phyloP scores from a whole-genome alignment of 2,329 filamentous ascomycete species.

The Fusarium pseudograminearum region DNA sequence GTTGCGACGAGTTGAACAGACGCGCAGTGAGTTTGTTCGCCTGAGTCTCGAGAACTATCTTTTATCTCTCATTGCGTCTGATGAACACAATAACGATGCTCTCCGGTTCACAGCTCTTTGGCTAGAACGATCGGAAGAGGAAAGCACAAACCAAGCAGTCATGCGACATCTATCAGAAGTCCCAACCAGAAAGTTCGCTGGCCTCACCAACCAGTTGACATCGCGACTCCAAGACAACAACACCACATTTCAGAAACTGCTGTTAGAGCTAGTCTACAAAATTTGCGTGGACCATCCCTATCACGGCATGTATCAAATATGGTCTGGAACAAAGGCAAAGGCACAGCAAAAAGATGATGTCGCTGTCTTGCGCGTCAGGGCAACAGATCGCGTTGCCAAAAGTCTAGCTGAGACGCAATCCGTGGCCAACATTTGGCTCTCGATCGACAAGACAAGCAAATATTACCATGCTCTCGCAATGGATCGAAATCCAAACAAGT shows the following conservation, averaged over 20 bases:
- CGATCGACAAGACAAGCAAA: conserved; percentile 80
- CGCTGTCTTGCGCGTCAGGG: conserved; percentile 77
- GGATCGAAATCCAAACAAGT: conserved; percentile 71
- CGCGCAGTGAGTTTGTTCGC: conserved; percentile 83
- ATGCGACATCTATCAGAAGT: conserved; percentile 76
- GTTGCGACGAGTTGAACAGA: conserved; percentile 80
- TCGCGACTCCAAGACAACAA: conserved; percentile 84
- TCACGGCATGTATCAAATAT: conserved; percentile 97
- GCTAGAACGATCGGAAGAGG: conserved; percentile 86
- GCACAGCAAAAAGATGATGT: conserved; percentile 78
- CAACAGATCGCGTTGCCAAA: conserved; percentile 76
- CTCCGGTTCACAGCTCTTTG: conserved; percentile 94
- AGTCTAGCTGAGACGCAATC: conserved; percentile 66
- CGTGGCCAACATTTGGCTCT: conserved; percentile 71
- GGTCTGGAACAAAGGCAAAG: conserved; percentile 79
- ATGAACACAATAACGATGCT: conserved; percentile 89
- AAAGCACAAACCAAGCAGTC: conserved; percentile 82
- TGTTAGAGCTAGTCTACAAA: conserved; percentile 79
- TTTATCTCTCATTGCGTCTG: conserved; percentile 83
- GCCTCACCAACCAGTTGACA: conserved; percentile 94
- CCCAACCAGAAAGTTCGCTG: conserved; percentile 90
- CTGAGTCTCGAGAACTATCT: conserved; percentile 95
- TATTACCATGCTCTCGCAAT: conserved; percentile 73
- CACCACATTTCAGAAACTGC: conserved; percentile 79
- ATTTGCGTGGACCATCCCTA: conserved; percentile 96